phyloP scores from a whole-genome alignment of 1,139 yeast genomes.

The Candida mesenterica region DNA sequence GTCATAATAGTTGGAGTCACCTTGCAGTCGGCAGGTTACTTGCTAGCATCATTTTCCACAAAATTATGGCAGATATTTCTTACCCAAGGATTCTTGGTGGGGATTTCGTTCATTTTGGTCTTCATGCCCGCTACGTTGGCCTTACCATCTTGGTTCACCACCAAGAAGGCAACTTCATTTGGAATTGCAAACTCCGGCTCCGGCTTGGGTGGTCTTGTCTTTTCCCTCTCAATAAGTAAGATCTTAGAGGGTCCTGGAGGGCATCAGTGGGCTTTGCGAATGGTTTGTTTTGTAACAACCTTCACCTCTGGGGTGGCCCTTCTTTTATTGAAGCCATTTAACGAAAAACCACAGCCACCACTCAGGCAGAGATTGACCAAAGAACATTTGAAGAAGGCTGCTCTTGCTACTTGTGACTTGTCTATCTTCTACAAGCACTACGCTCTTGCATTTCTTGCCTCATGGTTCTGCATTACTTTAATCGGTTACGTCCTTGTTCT shows the following conservation, averaged over 20 bases:
- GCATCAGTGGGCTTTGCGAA: slow-evolving; percentile 66
- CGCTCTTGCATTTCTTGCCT: slow-evolving; percentile 42
- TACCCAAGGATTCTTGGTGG: slow-evolving; percentile 69
- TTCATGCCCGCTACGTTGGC: slow-evolving; percentile 59
- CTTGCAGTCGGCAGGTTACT: slow-evolving; percentile 54
- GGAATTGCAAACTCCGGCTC: slow-evolving; percentile 64
- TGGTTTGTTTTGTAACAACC: slow-evolving; percentile 50
- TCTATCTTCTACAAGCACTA: slow-evolving; percentile 22
- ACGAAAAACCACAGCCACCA: slow-evolving; percentile 1
- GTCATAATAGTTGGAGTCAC: slow-evolving; percentile 48
- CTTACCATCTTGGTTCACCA: slow-evolving; percentile 64
- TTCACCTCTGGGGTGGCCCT: not conserved
- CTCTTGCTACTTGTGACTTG: slow-evolving; percentile 20
- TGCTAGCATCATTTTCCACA: slow-evolving; percentile 65
- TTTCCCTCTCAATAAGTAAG: slow-evolving; percentile 48
- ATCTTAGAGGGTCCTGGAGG: slow-evolving; percentile 51
- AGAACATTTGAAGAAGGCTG: not conserved
- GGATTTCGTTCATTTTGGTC: slow-evolving; percentile 57
- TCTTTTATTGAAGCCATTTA: not conserved
- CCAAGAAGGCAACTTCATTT: slow-evolving; percentile 53
- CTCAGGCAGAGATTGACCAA: not conserved
- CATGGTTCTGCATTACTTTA: slow-evolving; percentile 58
- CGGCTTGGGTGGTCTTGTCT: slow-evolving; percentile 58
- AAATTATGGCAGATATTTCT: slow-evolving; percentile 60
- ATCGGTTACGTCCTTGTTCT: slow-evolving; percentile 60